These are phyloP conservation scores for Schrenkiella parvula DNA, from an alignment of 345 rosid genomes.

Conservation along the genomic window DNA sequence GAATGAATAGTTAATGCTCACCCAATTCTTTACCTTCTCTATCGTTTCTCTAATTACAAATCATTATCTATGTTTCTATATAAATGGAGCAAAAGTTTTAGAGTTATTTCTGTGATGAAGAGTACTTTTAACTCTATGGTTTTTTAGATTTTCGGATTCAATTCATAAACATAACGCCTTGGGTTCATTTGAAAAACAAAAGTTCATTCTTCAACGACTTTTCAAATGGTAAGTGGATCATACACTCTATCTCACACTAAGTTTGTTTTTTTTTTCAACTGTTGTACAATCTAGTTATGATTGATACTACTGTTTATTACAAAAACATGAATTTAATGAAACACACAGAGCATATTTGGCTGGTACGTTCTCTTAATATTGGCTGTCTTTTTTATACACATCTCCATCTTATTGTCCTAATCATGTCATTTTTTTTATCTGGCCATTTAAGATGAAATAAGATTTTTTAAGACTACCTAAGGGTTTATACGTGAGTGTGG, in stretches of 20 bases:
- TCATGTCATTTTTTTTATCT: not conserved
- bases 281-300: not conserved
- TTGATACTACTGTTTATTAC: not conserved
- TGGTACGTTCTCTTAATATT: not conserved
- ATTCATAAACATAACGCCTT: not conserved
- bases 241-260: not conserved
- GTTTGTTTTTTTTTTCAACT: not conserved
- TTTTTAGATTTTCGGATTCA: not conserved
- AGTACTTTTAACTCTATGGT: not conserved
- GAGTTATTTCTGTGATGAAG: not conserved
- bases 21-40: not conserved
- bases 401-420: not conserved
- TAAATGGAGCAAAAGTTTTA: not conserved
- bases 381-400: not conserved
- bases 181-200: not conserved
- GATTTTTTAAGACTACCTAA: not conserved
- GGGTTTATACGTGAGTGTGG: not conserved
- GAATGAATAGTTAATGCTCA: not conserved
- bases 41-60: not conserved
- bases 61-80: not conserved
- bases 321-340: not conserved
- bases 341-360: not conserved
- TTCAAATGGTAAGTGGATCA: slow-evolving; percentile 16
- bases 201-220: not conserved
- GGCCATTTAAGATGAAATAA: not conserved